A percentile compares a stretch with the other conserved stretches of the same genome.
Evolutionary conservation across 2,329 filamentous ascomycete species (phyloP).

Genomic region (Aspergillus tamarii): DNA sequence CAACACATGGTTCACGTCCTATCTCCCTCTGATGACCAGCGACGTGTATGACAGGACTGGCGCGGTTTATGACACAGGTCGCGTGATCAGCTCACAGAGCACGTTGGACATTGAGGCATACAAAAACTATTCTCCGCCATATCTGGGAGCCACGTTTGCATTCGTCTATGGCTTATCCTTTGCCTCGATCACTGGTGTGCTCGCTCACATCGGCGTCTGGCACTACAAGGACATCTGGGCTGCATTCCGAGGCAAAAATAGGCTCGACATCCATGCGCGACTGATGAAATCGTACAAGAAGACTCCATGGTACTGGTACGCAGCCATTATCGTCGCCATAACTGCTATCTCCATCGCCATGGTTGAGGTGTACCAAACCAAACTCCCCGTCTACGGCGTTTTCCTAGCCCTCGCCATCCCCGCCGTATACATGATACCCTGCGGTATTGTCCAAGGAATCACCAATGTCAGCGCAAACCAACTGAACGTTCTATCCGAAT

Average conservation of each 20-base stretch:
- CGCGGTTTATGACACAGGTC: constrained; percentile 59
- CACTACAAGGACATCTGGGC: constrained; percentile 34
- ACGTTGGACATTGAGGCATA: constrained; percentile 64
- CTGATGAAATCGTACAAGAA: constrained; percentile 44
- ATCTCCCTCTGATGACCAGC: constrained; percentile 62
- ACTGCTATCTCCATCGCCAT: constrained; percentile 35
- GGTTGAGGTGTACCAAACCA: constrained; percentile 48
- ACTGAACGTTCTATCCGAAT: constrained; percentile 49
- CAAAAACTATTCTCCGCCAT: constrained; percentile 65
- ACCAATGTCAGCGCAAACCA: constrained; percentile 50
- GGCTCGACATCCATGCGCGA: constrained; percentile 46
- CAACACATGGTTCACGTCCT: constrained; percentile 57
- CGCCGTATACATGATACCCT: constrained; percentile 48
- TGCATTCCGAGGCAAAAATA: constrained; percentile 37
- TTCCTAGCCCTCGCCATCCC: constrained; percentile 47
- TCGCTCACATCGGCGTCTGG: constrained; percentile 35
- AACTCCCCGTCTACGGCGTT: constrained; percentile 48
- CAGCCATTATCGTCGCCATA: constrained; percentile 35
- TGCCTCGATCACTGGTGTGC: constrained; percentile 61
- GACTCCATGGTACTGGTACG: constrained; percentile 50
- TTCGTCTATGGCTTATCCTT: constrained; percentile 63
- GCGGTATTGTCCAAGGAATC: constrained; percentile 49
- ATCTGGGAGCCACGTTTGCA: constrained; percentile 60
- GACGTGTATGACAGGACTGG: constrained; percentile 65
- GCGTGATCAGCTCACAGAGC: constrained; percentile 57